phyloP scores from a whole-genome alignment of 371 early-diverging fungal genomes.

The Capillidium rhysosporum region DNA sequence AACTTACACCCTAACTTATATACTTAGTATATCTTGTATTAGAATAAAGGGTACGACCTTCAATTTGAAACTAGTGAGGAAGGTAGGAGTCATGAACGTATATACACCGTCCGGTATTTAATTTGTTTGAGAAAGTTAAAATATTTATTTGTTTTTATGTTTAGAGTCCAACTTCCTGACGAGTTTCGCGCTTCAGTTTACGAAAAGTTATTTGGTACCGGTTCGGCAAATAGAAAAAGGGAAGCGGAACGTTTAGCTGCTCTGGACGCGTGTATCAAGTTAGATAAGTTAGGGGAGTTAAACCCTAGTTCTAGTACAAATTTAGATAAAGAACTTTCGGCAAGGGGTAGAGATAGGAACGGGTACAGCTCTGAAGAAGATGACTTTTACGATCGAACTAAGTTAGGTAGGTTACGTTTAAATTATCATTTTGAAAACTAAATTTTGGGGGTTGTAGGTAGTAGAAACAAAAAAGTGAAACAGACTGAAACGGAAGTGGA shows the following conservation, averaged over 20 bases:
- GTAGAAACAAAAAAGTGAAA: not conserved
- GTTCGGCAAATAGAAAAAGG: not conserved
- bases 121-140: not conserved
- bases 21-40: not conserved
- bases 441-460: not conserved
- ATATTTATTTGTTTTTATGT: not conserved
- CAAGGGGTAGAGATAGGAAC: no score
- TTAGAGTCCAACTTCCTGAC: no score
- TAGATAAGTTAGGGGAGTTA: not conserved
- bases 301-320: not conserved
- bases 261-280: slow-evolving; percentile 1
- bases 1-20: not conserved
- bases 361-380: not conserved
- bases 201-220: not conserved
- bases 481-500: not conserved
- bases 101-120: not conserved
- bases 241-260: slow-evolving; percentile 5
- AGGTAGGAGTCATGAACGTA: not conserved
- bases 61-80: not conserved
- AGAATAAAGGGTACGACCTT: not conserved
- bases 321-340: no score
- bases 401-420: not conserved
- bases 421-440: not conserved
- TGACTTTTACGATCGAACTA: slow-evolving; percentile 2
- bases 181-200: no score